phyloP scores from a whole-genome alignment of 768 basidiomycete genomes.

The Lepiota subincarnata region DNA sequence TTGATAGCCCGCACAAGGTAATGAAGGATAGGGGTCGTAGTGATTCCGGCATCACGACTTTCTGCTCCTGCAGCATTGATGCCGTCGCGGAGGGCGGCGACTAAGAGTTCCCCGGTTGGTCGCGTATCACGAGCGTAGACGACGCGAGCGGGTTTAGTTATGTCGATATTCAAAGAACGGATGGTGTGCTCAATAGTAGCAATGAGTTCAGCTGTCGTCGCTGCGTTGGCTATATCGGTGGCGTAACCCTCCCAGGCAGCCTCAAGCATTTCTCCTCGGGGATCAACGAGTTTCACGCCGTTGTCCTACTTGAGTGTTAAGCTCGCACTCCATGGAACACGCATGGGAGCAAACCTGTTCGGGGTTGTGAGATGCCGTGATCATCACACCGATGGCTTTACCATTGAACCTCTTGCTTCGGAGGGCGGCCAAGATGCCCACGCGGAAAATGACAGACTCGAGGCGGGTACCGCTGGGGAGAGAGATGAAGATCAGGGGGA shows the following conservation, averaged over 20 bases:
- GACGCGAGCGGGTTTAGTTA: slow-evolving; percentile 73
- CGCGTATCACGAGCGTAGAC: slow-evolving; percentile 94
- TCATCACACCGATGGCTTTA: slow-evolving; percentile 94
- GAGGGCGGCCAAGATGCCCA: slow-evolving; percentile 85
- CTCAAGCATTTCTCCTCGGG: slow-evolving; percentile 96
- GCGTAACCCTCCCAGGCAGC: slow-evolving; percentile 89
- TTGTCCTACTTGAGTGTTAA: slow-evolving; percentile 68
- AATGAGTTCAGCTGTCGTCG: slow-evolving; percentile 70
- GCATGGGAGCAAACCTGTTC: slow-evolving; percentile 58
- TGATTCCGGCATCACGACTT: slow-evolving; percentile 72
- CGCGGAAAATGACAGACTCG: slow-evolving; percentile 91
- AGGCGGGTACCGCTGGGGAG: slow-evolving; percentile 57
- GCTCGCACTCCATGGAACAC: slow-evolving; percentile 3
- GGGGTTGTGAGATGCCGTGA: slow-evolving; percentile 99
- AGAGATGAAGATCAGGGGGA: slow-evolving; percentile 10
- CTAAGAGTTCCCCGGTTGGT: slow-evolving; percentile 75
- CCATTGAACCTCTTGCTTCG: slow-evolving; percentile 91
- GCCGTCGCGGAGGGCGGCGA: slow-evolving; percentile 78
- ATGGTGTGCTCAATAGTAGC: slow-evolving; percentile 60
- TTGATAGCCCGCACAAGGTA: slow-evolving; percentile 91
- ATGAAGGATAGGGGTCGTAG: slow-evolving; percentile 93
- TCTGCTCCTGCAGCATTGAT: slow-evolving; percentile 69
- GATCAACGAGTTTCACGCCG: slow-evolving; percentile 97
- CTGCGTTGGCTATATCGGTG: slow-evolving; percentile 81
- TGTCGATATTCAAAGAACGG: slow-evolving; percentile 64